Conservation (phyloP, 2,329 filamentous ascomycete species). For the Helotiales sp. region DNA sequence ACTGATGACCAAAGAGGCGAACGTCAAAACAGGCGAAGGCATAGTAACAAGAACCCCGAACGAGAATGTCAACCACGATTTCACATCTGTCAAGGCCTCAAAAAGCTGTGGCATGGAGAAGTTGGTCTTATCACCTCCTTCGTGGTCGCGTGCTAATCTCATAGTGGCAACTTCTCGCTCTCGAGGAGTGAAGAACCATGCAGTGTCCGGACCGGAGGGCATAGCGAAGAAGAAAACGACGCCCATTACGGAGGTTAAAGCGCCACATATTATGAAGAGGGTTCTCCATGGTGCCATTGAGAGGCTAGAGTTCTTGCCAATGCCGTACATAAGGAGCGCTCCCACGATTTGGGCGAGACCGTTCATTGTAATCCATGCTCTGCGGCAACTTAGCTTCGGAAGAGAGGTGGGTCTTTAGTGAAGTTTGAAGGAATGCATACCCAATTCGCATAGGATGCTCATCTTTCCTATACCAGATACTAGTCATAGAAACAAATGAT, state of each 20-base stretch:
- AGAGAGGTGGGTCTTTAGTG: too few relatives aligned
- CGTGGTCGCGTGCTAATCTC: constrained; percentile 39
- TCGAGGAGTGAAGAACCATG: constrained; percentile 48
- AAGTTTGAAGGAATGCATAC: too few relatives aligned
- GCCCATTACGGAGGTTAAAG: constrained; percentile 44
- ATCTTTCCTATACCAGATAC: constrained; percentile 41
- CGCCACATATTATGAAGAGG: constrained; percentile 52
- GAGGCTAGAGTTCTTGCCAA: constrained; percentile 43
- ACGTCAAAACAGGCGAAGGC: constrained; percentile 47
- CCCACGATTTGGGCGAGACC: constrained; percentile 53
- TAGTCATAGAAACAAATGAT: constrained; percentile 47
- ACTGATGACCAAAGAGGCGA: constrained; percentile 51
- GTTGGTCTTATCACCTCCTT: constrained; percentile 43
- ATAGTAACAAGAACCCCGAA: constrained; percentile 49
- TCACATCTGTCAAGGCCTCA: constrained; percentile 45
- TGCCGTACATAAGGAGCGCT: constrained; percentile 50
- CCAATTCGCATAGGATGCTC: constrained; percentile 43
- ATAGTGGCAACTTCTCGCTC: constrained; percentile 44
- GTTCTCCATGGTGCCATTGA: constrained; percentile 46
- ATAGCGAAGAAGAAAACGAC: constrained; percentile 47
- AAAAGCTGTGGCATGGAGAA: constrained; percentile 38
- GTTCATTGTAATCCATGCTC: constrained; percentile 61
- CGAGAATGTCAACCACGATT: constrained; percentile 45
- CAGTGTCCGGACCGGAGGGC: constrained; percentile 45
- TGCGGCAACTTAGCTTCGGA: constrained; percentile 53